These are phyloP conservation scores for Rhynchospora breviuscula DNA, from an alignment of 176 grass and related monocot species.

Conservation along the genomic window DNA sequence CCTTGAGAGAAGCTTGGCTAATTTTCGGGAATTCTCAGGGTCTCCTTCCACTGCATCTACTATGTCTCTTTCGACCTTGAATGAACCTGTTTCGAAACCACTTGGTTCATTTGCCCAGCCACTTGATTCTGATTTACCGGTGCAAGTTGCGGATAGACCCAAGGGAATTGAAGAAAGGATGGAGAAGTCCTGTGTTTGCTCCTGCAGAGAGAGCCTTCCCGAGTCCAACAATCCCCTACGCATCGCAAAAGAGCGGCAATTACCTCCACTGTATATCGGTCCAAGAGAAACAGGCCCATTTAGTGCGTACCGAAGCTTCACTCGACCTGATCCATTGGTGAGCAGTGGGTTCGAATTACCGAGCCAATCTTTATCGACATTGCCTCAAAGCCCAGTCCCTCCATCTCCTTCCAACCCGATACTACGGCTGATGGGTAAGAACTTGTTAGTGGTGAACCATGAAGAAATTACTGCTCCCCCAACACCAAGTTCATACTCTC, in stretches of 20 bases:
- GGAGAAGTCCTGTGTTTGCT: conserved; percentile 53
- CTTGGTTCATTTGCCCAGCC: conserved; percentile 12
- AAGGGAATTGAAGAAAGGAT: conserved; percentile 34
- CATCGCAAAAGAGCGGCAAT: conserved; percentile 38
- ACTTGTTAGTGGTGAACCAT: conserved; percentile 82
- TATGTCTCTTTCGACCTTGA: conserved; percentile 46
- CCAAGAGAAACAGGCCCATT: conserved; percentile 56
- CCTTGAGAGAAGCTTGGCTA: conserved; percentile 43
- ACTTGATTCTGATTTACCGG: not conserved
- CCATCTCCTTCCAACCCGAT: conserved; percentile 62
- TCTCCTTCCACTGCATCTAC: conserved; percentile 65
- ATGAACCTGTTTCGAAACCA: conserved; percentile 34
- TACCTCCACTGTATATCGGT: conserved; percentile 65
- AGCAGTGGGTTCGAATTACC: conserved; percentile 39
- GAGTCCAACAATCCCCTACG: conserved; percentile 35
- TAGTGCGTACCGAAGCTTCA: conserved; percentile 48
- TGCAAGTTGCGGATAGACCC: conserved; percentile 27
- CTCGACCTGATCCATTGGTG: conserved; percentile 32
- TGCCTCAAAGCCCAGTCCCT: conserved; percentile 42
- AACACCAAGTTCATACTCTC: conserved; percentile 40
- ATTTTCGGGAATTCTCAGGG: conserved; percentile 31
- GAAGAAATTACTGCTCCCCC: conserved; percentile 48
- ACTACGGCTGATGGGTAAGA: conserved; percentile 91
- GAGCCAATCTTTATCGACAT: conserved; percentile 26
- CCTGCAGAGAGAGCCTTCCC: conserved; percentile 58